These are phyloP conservation scores for Pinus albicaulis DNA, from an alignment of 75 land plant genomes.

Conservation along the genomic window DNA sequence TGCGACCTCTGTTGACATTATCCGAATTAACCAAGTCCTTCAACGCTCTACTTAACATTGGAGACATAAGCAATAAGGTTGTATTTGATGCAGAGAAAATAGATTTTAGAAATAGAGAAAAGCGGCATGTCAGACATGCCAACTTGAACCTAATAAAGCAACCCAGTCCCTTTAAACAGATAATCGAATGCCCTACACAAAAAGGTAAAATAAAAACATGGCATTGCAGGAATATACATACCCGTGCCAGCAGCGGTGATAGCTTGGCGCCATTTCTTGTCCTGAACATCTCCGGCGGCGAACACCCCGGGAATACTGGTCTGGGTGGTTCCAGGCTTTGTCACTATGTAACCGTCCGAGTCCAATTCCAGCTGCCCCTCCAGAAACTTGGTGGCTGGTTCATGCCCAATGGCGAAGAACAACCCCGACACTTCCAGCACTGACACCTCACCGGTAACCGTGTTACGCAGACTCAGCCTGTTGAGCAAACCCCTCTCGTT, in stretches of 20 bases:
- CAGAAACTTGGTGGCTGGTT: slow-evolving; percentile 93
- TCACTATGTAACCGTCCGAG: slow-evolving; percentile 77
- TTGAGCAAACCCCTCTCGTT: slow-evolving; percentile 38
- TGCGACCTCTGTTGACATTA: too few relatives aligned
- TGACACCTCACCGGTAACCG: slow-evolving; percentile 46
- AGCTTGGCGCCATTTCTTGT: slow-evolving; percentile 95
- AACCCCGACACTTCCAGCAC: slow-evolving; percentile 76
- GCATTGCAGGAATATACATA: slow-evolving; percentile 4
- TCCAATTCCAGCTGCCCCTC: slow-evolving; percentile 80
- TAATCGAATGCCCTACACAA: too few relatives aligned
- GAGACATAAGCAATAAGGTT: too few relatives aligned
- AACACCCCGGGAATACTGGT: slow-evolving; percentile 81
- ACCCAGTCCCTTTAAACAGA: too few relatives aligned
- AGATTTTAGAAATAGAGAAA: too few relatives aligned
- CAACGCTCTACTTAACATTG: too few relatives aligned
- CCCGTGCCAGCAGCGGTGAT: slow-evolving; percentile 97
- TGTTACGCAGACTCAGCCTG: slow-evolving; percentile 72
- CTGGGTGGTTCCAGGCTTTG: slow-evolving; percentile 86
- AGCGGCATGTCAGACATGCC: too few relatives aligned
- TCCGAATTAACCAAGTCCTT: too few relatives aligned
- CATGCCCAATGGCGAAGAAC: slow-evolving; percentile 98
- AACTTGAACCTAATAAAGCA: too few relatives aligned
- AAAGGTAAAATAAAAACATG: too few relatives aligned
- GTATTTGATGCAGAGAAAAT: too few relatives aligned
- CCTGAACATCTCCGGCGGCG: slow-evolving; percentile 99